Base-by-base conservation (phyloP, 805 yeast species). In the Myxozyma sirexii region DNA sequence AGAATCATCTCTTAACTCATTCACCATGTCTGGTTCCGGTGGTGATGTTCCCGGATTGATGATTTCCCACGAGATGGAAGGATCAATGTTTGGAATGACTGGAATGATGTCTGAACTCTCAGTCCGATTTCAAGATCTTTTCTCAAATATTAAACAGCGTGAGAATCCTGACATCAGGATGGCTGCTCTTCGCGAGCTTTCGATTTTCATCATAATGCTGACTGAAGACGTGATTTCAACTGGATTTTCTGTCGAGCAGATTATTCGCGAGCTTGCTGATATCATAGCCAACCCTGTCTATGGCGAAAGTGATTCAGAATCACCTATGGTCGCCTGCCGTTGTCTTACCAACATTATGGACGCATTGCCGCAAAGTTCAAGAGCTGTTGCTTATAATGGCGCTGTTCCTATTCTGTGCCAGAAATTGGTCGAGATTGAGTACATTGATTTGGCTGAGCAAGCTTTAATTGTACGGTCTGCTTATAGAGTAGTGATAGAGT, bases 401-500 rank as follows among this genome's bases (percentile, higher is more conserved):
- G 87, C 86, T 0, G 80, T 91, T 6, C 85, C 84, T 45, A 84
- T 82, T 0, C 76, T 94, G 26, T 82, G 87, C 65, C 75, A 78
- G 4, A 88, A 87, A 62, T 72, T 94, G 38, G 69, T 82, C 58
- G 96, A 90, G 63, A 86, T 93, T 17, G 84, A 85, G 56, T 92
- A 83, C 70, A 92, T 93, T 55, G 99, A 93, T 71, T 77, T 93
- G 55, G 96, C 97, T 0, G 99, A 93, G 70, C 97, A 92, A 73
- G 90, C 91, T 0, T 74, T 91, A 42, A 92, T 86, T 68, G 84
- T 92, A 0, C 74, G 69, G 21, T 3, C 21, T 8, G n/a, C n/a
- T n/a, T n/a, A n/a, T n/a, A n/a, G n/a, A n/a, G n/a, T n/a, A n/a
- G n/a, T n/a, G n/a, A n/a, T n/a, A n/a, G n/a, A n/a, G n/a, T n/a